Conservation (phyloP, 441 rosid genomes). For the Gossypium gossypioides region DNA sequence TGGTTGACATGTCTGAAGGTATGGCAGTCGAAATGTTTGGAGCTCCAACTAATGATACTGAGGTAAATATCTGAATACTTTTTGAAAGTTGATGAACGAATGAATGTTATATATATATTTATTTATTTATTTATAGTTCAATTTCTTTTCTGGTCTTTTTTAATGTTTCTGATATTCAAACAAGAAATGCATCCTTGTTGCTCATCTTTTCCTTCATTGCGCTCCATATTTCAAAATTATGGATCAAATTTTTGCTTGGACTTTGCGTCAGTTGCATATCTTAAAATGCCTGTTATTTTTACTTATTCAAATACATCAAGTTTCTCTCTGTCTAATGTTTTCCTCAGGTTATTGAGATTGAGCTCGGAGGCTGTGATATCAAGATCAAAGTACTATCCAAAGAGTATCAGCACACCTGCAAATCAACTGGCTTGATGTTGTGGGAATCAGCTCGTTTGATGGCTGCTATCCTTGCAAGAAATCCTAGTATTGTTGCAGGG, state of each 20-base stretch:
- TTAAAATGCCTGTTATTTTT: not conserved
- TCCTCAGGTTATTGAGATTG: slow-evolving; percentile 42
- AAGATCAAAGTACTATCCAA: slow-evolving; percentile 53
- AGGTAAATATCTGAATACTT: slow-evolving; percentile 30
- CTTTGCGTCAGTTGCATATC: no score
- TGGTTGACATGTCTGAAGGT: slow-evolving; percentile 72
- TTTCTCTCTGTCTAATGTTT: not conserved
- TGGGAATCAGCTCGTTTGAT: slow-evolving; percentile 94
- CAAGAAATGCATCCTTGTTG: not conserved
- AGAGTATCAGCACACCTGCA: slow-evolving; percentile 83
- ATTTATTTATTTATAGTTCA: not conserved
- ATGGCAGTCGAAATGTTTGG: slow-evolving; percentile 73
- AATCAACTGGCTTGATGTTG: slow-evolving; percentile 83
- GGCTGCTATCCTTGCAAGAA: slow-evolving; percentile 66
- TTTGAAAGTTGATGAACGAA: not conserved
- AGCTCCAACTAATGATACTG: slow-evolving; percentile 37
- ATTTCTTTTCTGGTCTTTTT: not conserved
- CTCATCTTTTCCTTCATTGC: not conserved
- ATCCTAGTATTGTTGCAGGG: slow-evolving; percentile 55
- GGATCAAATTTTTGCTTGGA: not conserved
- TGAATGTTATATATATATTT: not conserved
- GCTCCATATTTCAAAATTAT: not conserved
- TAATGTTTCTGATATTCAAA: not conserved
- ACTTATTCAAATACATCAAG: not conserved
- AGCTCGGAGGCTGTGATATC: slow-evolving; percentile 33